A percentile compares a stretch with the other conserved stretches of the same genome.
Conservation (phyloP, 169 alveolate species). For the Cryptosporidium sp. region DNA sequence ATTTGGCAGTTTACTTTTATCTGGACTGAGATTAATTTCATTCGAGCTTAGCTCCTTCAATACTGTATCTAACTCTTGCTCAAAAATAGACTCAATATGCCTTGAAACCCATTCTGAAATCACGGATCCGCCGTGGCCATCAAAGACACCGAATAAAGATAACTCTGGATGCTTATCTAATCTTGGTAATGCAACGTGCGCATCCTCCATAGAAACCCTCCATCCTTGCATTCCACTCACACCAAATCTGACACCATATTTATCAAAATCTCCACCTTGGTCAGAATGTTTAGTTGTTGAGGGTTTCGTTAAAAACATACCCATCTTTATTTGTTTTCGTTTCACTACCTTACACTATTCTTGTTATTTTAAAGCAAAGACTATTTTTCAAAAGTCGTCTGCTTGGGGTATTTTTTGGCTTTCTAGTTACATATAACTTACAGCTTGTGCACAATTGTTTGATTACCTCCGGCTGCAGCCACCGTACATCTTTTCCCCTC, state of each 20-base stretch:
- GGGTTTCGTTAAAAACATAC: conserved; percentile 91
- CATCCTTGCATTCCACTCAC: conserved; percentile 95
- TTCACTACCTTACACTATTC: conserved; percentile 1
- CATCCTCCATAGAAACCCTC: conserved; percentile 96
- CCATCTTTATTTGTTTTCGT: conserved; percentile 84
- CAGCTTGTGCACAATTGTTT: conserved; percentile 11
- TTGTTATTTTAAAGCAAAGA: not conserved
- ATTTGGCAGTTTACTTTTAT: conserved; percentile 25
- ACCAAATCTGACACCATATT: conserved; percentile 86
- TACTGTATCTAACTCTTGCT: conserved; percentile 50
- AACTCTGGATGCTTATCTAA: conserved; percentile 72
- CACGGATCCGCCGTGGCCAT: conserved; percentile 98
- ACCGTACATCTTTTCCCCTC: conserved; percentile 51
- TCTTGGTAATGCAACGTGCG: conserved; percentile 87
- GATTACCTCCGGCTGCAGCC: conserved; percentile 15
- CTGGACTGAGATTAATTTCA: conserved; percentile 2
- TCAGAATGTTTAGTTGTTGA: conserved; percentile 87
- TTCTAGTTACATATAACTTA: conserved; percentile 26
- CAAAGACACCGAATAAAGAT: conserved; percentile 95
- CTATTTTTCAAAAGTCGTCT: not conserved
- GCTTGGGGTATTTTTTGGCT: not conserved
- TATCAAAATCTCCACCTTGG: conserved; percentile 86
- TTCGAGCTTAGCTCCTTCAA: not conserved
- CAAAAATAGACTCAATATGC: conserved; percentile 84
- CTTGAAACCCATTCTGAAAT: conserved; percentile 93